Base-by-base conservation (phyloP, 176 grass and related monocot species). In the Poa pratensis region DNA sequence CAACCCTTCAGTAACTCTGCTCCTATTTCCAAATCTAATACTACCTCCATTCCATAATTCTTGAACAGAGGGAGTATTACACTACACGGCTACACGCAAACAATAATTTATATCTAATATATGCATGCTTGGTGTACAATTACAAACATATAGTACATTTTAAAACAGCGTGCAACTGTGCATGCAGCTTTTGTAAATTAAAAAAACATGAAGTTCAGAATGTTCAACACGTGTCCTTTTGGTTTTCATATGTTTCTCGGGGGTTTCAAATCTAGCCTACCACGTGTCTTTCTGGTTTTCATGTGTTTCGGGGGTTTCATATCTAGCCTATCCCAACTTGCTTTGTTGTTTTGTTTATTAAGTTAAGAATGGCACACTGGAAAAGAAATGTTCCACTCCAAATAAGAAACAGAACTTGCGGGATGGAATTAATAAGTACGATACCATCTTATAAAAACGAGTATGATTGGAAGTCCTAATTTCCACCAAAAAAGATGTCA, bases 1-100 rank as follows among this genome's bases (percentile, higher is more conserved):
- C 60, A 37, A 68, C 14, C 72, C 11, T 40, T 82, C 2, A 0
- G 13, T 66, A 79, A 55, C 48, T 65, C 3, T 39, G 16, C 74
- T 69, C 3, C n/a, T 18, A 27, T 61, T 59, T 89, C 6, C 81
- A 62, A 20, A 23, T 72, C 42, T 89, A 51, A 51, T 51, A 43
- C 42, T 43, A 43, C 42, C 42, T 43, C 42, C 9, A 9, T 43
- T 43, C 42, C 42, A 43, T 10, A 43, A 43, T 43, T 43, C 7
- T 43, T 9, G 42, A 42, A 42, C 40, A 8, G 40, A 42, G 40
- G 40, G 40, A 43, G 9, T 43, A 11, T 75, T 52, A 43, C 46
- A 67, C 43, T 65, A 46, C 24, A 75, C 10, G 20, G 58, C 43
- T 65, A 46, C 24, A 75, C 10, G 20, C 2, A 52, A 51, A 51